Base-by-base conservation (phyloP, 768 basidiomycete species). In the Harrya chromipes region DNA sequence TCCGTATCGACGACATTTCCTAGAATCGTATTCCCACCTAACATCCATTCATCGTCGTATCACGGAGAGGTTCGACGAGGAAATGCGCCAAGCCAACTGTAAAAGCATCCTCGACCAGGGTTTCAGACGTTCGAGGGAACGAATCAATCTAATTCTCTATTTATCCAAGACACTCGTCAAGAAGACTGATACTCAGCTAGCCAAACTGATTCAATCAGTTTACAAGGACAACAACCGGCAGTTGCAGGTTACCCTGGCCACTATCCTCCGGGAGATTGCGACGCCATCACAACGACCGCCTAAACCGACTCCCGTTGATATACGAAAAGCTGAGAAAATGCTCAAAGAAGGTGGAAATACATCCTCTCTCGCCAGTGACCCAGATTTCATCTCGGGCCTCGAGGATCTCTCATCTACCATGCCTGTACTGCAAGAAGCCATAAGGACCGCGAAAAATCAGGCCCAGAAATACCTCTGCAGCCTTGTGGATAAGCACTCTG, bases 91-190 rank as follows among this genome's bases (percentile, higher is more conserved):
- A 40, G 23, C 19, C 10, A 50, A 53, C 10, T 58, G 40, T 39
- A 54, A 56, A 43, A 50, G 29, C 13, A 45, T 64, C 37, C 4
- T 26, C 0, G 55, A 66, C 6, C 51, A 61, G 42, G 39, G 23
- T 17, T 66, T 64, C 46, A 53, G 56, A 37, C 60, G 24, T 35
- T 61, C 52, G 0, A 64, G 66, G 40, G 63, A 61, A 33, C 60
- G 51, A n/a, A 63, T 64, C 0, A 44, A 48, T 20, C 52, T 64
- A 8, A 20, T 43, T 23, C 48, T 53, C 21, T 43, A 61, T 46
- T 33, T 64, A 29, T 55, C 46, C 8, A 50, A 49, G 12, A 54
- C 20, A 20, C 43, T 63, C 37, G 31, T 54, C 4, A 52, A 46
- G 33, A 47, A 39, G 14, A 54, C 54, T 0, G 52, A 65, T 11